Conservation (phyloP, 805 yeast species). For the Starmerella apicola region DNA sequence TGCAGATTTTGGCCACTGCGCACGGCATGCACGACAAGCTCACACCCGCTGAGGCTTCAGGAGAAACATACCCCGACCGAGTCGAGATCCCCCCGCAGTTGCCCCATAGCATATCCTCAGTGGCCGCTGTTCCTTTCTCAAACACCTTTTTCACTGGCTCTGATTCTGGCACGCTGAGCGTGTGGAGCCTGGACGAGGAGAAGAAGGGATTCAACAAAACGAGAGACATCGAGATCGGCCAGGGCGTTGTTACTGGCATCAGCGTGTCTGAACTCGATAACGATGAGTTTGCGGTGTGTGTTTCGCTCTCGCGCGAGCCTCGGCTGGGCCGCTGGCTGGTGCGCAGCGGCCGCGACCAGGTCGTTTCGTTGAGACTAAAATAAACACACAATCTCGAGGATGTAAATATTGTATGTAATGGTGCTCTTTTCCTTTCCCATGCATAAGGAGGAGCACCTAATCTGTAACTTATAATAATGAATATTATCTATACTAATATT, state of each 20-base stretch:
- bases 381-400: background rate
- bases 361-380: conserved; percentile 12
- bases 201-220: conserved; percentile 47
- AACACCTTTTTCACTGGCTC: conserved; percentile 83
- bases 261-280: conserved; percentile 23
- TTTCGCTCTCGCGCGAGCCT: conserved; percentile 71
- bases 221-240: conserved; percentile 45
- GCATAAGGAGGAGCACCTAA: too few relatives aligned
- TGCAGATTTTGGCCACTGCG: conserved; percentile 51
- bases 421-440: too few relatives aligned
- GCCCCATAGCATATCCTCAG: conserved; percentile 77
- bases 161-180: conserved; percentile 61
- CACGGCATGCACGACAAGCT: conserved; percentile 58
- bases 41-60: conserved; percentile 39
- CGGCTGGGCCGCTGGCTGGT: conserved; percentile 77
- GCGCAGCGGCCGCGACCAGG: conserved; percentile 34
- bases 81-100: conserved; percentile 47
- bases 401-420: too few relatives aligned
- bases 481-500: too few relatives aligned
- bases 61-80: conserved; percentile 30
- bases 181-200: conserved; percentile 65
- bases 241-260: conserved; percentile 41
- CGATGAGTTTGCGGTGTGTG: conserved; percentile 41
- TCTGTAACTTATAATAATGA: too few relatives aligned
- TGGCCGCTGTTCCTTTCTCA: conserved; percentile 72